Conservation (phyloP, 1,139 yeast genomes). For the Hyphopichia khmerensis region DNA sequence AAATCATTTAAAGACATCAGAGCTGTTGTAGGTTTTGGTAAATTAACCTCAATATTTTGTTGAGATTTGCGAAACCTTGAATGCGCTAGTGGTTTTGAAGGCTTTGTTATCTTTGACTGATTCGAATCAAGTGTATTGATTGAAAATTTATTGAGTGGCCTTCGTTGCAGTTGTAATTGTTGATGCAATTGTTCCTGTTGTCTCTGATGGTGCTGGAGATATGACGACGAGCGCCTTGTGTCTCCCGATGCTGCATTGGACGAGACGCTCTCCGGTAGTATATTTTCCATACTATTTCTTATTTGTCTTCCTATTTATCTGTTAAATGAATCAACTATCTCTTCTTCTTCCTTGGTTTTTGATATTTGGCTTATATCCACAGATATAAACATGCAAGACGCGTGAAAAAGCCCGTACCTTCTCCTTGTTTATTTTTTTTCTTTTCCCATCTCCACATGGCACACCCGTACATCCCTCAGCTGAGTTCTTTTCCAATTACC, state of each 20-base stretch:
- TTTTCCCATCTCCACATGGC: too few species aligned
- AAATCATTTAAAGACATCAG: constrained; percentile 54
- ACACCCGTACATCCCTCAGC: too few species aligned
- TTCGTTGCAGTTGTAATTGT: constrained; percentile 6
- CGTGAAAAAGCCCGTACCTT: too few species aligned
- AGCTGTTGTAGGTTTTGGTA: constrained; percentile 4
- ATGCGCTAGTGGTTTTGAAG: background rate
- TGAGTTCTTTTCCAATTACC: too few species aligned
- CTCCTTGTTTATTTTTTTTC: too few species aligned
- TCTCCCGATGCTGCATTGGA: too few species aligned
- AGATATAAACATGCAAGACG: too few species aligned
- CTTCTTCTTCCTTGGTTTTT: too few species aligned
- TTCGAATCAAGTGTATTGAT: constrained; percentile 15
- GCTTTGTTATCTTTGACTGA: background rate
- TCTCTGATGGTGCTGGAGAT: background rate
- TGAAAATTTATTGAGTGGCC: constrained; percentile 17
- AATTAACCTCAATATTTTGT: constrained; percentile 5
- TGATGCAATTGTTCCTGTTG: background rate
- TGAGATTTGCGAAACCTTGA: constrained; percentile 3
- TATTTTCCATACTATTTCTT: background rate
- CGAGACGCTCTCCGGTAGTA: background rate
- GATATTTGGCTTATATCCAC: too few species aligned
- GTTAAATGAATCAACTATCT: too few species aligned
- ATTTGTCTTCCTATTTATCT: too few species aligned
- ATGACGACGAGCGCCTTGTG: background rate